Conservation (phyloP, 306 rosid species). For the Pyrus pyrifolia region DNA sequence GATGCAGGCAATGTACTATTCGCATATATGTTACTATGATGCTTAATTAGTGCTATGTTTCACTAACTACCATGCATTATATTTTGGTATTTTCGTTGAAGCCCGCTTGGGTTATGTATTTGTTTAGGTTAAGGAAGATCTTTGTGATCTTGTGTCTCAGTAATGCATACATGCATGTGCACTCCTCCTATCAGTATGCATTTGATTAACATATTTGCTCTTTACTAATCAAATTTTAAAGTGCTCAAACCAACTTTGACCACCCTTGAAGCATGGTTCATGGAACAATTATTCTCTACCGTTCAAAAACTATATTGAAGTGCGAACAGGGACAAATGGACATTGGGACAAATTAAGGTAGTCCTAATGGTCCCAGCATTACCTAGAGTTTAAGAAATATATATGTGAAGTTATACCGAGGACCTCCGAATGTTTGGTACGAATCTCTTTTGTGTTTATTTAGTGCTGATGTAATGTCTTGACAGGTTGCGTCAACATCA, state of each 20-base stretch:
- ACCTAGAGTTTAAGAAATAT: too few relatives aligned
- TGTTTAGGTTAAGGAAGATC: not conserved
- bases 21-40: not conserved
- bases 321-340: too few relatives aligned
- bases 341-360: too few relatives aligned
- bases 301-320: not conserved
- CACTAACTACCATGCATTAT: slow-evolving; percentile 2
- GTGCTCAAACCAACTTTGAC: too few relatives aligned
- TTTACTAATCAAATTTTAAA: not conserved
- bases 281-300: not conserved
- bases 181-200: too few relatives aligned
- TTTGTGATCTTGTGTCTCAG: not conserved
- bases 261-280: not conserved
- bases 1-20: too few relatives aligned
- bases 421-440: too few relatives aligned
- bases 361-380: too few relatives aligned
- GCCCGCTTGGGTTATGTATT: slow-evolving; percentile 7
- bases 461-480: too few relatives aligned
- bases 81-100: not conserved
- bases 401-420: too few relatives aligned
- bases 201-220: not conserved
- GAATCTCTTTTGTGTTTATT: too few relatives aligned
- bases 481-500: too few relatives aligned
- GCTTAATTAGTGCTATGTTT: not conserved
- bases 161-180: not conserved